phyloP scores from a whole-genome alignment of 306 rosid genomes.

The Carpinus viminea region DNA sequence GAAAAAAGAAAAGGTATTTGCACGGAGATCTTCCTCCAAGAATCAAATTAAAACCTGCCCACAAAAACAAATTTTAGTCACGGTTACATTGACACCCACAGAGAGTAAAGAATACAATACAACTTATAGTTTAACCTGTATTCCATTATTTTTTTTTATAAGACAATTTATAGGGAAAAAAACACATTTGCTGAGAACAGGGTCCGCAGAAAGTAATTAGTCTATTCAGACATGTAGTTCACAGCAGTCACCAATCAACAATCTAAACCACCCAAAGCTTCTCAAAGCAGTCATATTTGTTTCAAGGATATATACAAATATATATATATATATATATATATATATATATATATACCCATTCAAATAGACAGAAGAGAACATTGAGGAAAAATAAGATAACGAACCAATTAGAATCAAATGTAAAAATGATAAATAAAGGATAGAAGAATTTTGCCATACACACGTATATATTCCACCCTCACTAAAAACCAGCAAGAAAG shows the following conservation, averaged over 20 bases:
- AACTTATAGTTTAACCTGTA: not conserved
- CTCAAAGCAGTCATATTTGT: not conserved
- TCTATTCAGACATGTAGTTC: not conserved
- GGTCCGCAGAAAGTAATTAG: not conserved
- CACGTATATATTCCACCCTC: too few species aligned
- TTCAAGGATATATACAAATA: not conserved
- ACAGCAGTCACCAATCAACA: not conserved
- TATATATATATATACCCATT: not conserved
- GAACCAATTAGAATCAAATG: too few species aligned
- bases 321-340: not conserved
- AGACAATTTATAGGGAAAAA: not conserved
- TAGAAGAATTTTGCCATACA: too few species aligned
- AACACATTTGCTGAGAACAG: not conserved
- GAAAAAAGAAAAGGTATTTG: not conserved
- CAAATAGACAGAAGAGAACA: too few species aligned
- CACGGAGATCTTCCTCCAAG: not conserved
- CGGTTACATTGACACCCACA: not conserved
- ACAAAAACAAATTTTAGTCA: not conserved
- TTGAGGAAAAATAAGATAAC: too few species aligned
- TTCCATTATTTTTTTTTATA: not conserved
- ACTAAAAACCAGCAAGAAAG: too few species aligned
- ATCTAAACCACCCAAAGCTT: not conserved
- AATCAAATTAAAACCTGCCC: constrained; percentile 2
- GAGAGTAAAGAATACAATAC: constrained; percentile 17
- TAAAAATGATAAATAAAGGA: too few species aligned